phyloP scores from a whole-genome alignment of 2,329 filamentous ascomycete genomes.

The Talaromyces albobiverticillius region DNA sequence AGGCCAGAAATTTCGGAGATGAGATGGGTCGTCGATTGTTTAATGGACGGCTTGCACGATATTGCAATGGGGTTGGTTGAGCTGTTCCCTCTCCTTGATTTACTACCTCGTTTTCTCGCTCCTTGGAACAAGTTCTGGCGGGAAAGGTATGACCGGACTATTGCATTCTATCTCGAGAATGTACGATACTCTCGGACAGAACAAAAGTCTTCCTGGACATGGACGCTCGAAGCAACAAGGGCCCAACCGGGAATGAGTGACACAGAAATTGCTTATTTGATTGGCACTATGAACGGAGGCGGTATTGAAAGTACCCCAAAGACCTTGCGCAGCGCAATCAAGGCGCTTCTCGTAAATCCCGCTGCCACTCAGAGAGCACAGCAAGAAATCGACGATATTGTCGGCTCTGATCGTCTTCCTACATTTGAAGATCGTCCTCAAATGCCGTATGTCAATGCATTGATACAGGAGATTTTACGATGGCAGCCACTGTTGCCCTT shows the following conservation, averaged over 20 bases:
- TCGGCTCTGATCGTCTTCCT: slow-evolving; percentile 29
- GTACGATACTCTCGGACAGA: slow-evolving; percentile 12
- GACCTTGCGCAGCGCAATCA: slow-evolving; percentile 46
- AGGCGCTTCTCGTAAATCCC: slow-evolving; percentile 46
- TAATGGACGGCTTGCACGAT: slow-evolving; percentile 1
- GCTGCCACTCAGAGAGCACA: slow-evolving; percentile 39
- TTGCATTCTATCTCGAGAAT: slow-evolving; percentile 14
- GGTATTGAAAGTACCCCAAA: slow-evolving; percentile 50
- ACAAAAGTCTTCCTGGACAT: slow-evolving; percentile 20
- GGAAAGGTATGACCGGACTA: slow-evolving; percentile 18
- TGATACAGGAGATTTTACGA: slow-evolving; percentile 31
- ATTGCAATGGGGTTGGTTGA: not conserved
- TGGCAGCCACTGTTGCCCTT: slow-evolving; percentile 43
- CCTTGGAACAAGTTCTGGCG: slow-evolving; percentile 10
- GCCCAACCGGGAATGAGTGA: slow-evolving; percentile 41
- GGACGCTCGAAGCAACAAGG: slow-evolving; percentile 17
- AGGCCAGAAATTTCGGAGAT: slow-evolving; percentile 2
- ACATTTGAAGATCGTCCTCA: slow-evolving; percentile 26
- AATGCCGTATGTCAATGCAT: slow-evolving; percentile 32
- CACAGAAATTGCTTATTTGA: slow-evolving; percentile 44
- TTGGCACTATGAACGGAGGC: slow-evolving; percentile 46
- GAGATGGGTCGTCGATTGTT: not conserved
- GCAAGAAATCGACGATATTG: slow-evolving; percentile 30
- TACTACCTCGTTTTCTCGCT: slow-evolving; percentile 7
- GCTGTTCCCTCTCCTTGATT: slow-evolving; percentile 1